A percentile compares a stretch with the other conserved stretches of the same genome.
These are phyloP conservation scores for Exobasidium rhododendri DNA, from an alignment of 1,284 basidiomycete species.

Conservation along the genomic window DNA sequence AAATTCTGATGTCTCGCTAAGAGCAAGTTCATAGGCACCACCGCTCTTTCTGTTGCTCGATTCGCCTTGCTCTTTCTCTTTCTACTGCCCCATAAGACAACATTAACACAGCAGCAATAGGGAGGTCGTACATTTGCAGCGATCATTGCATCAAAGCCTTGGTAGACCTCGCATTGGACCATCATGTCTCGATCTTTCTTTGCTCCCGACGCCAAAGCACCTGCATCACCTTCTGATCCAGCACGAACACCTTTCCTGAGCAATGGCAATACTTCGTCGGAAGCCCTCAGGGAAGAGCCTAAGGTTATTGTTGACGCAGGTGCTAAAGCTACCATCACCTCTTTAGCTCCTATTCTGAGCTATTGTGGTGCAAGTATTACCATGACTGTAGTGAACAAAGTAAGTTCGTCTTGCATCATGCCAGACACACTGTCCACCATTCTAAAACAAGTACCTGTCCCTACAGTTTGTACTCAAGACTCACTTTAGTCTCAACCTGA, in stretches of 20 bases:
- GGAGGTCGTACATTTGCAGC: too few species aligned
- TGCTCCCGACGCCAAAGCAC: constrained; percentile 6
- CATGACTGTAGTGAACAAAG: constrained; percentile 96
- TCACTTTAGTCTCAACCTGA: constrained; percentile 94
- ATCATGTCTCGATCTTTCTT: constrained; percentile 12
- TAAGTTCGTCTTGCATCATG: constrained; percentile 8
- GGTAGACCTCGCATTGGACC: not conserved
- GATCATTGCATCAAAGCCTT: not conserved
- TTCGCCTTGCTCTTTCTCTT: too few species aligned
- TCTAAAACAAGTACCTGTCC: not conserved
- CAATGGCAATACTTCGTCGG: not conserved
- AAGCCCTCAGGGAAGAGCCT: not conserved
- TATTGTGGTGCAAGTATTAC: constrained; percentile 93
- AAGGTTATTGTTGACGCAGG: not conserved
- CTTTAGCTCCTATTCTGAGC: constrained; percentile 74
- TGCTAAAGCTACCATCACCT: constrained; percentile 1
- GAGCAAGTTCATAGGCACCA: too few species aligned
- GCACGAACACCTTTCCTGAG: not conserved
- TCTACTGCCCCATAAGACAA: too few species aligned
- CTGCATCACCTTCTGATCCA: not conserved
- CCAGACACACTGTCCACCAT: not conserved
- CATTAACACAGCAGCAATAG: too few species aligned
- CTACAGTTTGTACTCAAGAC: constrained; percentile 81
- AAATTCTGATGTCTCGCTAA: too few species aligned
- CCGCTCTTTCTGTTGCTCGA: too few species aligned